A percentile compares a stretch with the other conserved stretches of the same genome.
Evolutionary conservation across 2,329 filamentous ascomycete genomes (phyloP).

Genomic region (Graphilbum fragrans): DNA sequence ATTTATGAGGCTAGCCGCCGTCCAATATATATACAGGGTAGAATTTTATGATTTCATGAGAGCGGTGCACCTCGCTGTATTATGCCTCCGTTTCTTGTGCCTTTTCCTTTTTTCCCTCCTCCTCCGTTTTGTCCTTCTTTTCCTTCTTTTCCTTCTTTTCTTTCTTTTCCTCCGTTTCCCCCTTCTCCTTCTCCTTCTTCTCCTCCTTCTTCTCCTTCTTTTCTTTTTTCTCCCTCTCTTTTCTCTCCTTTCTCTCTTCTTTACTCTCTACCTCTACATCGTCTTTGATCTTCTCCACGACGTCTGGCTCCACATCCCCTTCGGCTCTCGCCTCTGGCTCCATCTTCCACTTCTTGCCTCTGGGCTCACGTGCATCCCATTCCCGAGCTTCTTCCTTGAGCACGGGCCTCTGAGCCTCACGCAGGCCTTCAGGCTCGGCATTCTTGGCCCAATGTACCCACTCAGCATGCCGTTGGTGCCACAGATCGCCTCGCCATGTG

Average conservation of each 20-base stretch:
- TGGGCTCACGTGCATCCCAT: neutral
- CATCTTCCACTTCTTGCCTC: neutral
- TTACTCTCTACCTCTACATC: neutral
- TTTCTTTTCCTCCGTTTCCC: slow-evolving; percentile 3
- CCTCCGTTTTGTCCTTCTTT: neutral
- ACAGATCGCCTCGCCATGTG: slow-evolving; percentile 45
- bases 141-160: neutral
- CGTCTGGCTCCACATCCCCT: neutral
- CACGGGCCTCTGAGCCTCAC: slow-evolving; percentile 11
- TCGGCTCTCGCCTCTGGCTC: neutral
- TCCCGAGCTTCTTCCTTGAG: neutral
- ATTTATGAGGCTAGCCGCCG: too few relatives aligned
- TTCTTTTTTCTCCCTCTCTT: neutral
- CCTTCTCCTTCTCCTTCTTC: slow-evolving; percentile 1
- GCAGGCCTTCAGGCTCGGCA: slow-evolving; percentile 23
- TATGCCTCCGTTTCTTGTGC: neutral
- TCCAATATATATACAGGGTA: too few relatives aligned
- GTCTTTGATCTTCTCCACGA: neutral
- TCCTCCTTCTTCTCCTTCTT: neutral
- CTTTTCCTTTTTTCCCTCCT: slow-evolving; percentile 1
- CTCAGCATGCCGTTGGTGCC: slow-evolving; percentile 37
- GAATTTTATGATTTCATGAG: too few relatives aligned
- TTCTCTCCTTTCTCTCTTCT: neutral
- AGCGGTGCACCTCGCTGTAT: neutral
- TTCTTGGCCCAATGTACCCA: slow-evolving; percentile 48